Conservation (phyloP, 208 protist species). For the Crithidia sp. region DNA sequence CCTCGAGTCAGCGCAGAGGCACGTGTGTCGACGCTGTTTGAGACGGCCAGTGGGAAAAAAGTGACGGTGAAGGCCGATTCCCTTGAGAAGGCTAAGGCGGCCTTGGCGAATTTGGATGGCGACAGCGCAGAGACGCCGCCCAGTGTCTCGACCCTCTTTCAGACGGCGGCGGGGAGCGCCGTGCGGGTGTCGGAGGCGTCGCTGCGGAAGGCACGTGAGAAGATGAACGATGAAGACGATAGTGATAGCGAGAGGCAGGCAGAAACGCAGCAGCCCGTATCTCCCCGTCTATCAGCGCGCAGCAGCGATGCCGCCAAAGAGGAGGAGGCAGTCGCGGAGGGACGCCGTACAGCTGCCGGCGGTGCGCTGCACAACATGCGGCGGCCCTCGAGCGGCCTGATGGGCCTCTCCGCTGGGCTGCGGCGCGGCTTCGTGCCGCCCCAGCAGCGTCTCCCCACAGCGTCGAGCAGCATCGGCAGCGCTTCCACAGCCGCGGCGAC, state of each 20-base stretch:
- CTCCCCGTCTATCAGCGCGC: neutral
- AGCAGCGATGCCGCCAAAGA: neutral
- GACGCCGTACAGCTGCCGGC: neutral
- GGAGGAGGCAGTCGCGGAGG: neutral
- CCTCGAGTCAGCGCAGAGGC: neutral
- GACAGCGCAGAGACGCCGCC: neutral
- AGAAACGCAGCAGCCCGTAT: no score
- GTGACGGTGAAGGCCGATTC: slow-evolving; percentile 1
- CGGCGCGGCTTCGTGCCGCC: slow-evolving; percentile 35
- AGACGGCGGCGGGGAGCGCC: slow-evolving; percentile 42
- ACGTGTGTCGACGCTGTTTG: slow-evolving; percentile 5
- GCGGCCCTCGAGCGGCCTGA: neutral
- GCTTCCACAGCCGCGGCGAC: no score
- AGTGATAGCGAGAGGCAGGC: neutral
- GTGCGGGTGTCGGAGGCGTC: slow-evolving; percentile 38
- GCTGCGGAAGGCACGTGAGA: slow-evolving; percentile 14
- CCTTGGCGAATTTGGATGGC: neutral
- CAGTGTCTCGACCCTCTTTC: slow-evolving; percentile 43
- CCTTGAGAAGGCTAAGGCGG: slow-evolving; percentile 12
- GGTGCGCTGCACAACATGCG: neutral
- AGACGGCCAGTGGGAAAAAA: slow-evolving; percentile 9
- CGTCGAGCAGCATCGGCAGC: no score
- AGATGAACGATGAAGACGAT: slow-evolving; percentile 12
- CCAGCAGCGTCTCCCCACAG: slow-evolving; percentile 13
- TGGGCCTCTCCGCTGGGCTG: neutral